A percentile compares a stretch with the other conserved stretches of the same genome.
phyloP scores from a whole-genome alignment of 1,284 basidiomycete species.

The Marasmius fiardii region DNA sequence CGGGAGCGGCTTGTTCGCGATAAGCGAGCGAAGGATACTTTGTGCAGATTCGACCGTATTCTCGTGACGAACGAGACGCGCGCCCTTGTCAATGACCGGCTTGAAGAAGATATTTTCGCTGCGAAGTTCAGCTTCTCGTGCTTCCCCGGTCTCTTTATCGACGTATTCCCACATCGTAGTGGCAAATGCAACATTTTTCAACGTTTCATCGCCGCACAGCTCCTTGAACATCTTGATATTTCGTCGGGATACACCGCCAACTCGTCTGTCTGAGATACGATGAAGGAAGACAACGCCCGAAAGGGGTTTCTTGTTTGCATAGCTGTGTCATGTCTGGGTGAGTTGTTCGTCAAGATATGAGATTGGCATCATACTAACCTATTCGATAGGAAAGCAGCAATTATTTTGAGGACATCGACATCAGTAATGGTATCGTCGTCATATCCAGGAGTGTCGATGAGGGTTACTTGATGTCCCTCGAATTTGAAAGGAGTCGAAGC shows the following conservation, averaged over 20 bases:
- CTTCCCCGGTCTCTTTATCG: conserved; percentile 28
- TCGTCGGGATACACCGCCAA: conserved; percentile 38
- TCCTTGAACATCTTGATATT: conserved; percentile 44
- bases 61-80: conserved; percentile 30
- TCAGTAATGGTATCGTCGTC: conserved; percentile 31
- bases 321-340: conserved; percentile 22
- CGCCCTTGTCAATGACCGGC: conserved; percentile 36
- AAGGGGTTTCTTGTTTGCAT: conserved; percentile 33
- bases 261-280: conserved; percentile 41
- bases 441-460: conserved; percentile 34
- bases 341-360: background rate
- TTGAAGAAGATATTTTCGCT: conserved; percentile 34
- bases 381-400: conserved; percentile 20
- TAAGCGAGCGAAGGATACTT: conserved; percentile 27
- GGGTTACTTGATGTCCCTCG: conserved; percentile 21
- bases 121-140: conserved; percentile 32
- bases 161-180: conserved; percentile 46
- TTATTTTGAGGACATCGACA: conserved; percentile 25
- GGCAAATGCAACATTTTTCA: conserved; percentile 41
- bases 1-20: conserved; percentile 26
- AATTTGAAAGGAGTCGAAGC: conserved; percentile 24
- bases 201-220: conserved; percentile 39
- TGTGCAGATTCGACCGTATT: conserved; percentile 26
- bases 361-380: conserved; percentile 13
- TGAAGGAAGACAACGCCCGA: conserved; percentile 44